A percentile compares a stretch with the other conserved stretches of the same genome.
phyloP scores from a whole-genome alignment of 257 asterid species.

The Mitragyna speciosa region DNA sequence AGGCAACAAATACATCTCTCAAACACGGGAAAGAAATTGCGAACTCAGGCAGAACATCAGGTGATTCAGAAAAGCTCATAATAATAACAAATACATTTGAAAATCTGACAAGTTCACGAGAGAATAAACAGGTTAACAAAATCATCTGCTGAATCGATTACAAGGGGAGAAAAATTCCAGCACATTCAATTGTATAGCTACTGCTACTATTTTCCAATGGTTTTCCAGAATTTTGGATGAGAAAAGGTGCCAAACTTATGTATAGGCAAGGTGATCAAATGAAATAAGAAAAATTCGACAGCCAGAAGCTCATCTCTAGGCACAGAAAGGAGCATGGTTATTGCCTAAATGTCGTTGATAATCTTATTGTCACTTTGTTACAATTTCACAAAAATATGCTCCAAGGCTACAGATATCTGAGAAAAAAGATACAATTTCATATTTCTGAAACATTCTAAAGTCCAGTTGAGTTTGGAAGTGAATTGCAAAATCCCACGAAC shows the following conservation, averaged over 20 bases:
- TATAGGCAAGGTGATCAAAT: background rate
- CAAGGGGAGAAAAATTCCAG: background rate
- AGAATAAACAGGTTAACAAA: background rate
- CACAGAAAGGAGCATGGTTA: background rate
- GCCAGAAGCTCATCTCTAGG: background rate
- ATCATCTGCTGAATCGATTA: background rate
- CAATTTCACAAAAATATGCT: background rate
- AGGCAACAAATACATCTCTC: background rate
- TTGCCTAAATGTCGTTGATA: background rate
- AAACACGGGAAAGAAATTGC: background rate
- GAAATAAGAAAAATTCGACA: background rate
- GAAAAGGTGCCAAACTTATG: background rate
- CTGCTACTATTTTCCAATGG: background rate
- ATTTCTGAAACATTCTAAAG: background rate
- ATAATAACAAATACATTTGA: background rate
- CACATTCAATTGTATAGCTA: background rate
- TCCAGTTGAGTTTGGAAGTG: background rate
- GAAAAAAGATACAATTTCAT: background rate
- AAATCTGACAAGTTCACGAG: background rate
- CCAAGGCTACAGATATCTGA: background rate
- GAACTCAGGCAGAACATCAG: background rate
- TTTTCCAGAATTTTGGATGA: background rate
- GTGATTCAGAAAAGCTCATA: background rate
- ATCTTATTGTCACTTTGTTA: no score
- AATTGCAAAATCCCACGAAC: background rate